Base-by-base conservation (phyloP, 768 basidiomycete species). In the Scleroderma citrinum region DNA sequence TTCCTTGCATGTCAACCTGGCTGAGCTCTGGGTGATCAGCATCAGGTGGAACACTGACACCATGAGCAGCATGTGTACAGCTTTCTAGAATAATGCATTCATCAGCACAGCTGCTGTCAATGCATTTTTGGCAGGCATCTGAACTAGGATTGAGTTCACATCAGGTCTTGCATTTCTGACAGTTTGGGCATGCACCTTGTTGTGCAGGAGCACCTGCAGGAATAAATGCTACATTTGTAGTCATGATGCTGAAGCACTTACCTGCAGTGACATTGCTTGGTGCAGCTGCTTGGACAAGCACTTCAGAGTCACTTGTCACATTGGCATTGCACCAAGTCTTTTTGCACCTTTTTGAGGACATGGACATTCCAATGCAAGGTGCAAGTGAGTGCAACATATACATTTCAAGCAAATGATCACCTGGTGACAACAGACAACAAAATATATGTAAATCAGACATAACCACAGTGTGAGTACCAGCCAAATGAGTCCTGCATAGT, bases 391-490 rank as follows among this genome's bases (percentile, higher is more conserved):
- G 26, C 8, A 29, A 29, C 26, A 29, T 31, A 26, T 7, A n/a
- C 31, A 44, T 21, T 30, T 14, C 14, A 37, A 37, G 36, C 36
- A 7, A 37, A 35, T 5, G 32, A 32, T 8, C 44, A 32, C 19
- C 26, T 16, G 26, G 16, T 16, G 19, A 34, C 19, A 12, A 45
- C 30, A 47, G 6, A 51, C 44, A 52, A 12, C 44, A n/a, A 26
- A 32, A 44, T n/a, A 26, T 64, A 53, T 17, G 43, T 40, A 50
- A 56, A 65, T 52, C 59, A 65, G 10, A 53, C 52, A n/a, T 35
- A n/a, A n/a, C n/a, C n/a, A n/a, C n/a, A n/a, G n/a, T n/a, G n/a
- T n/a, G n/a, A n/a, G n/a, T n/a, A n/a, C n/a, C n/a, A n/a, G n/a
- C n/a, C n/a, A n/a, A n/a, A n/a, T n/a, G n/a, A n/a, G n/a, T n/a